Base-by-base conservation (phyloP, 2,329 filamentous ascomycete species). In the Paracoccidioides lutzii region DNA sequence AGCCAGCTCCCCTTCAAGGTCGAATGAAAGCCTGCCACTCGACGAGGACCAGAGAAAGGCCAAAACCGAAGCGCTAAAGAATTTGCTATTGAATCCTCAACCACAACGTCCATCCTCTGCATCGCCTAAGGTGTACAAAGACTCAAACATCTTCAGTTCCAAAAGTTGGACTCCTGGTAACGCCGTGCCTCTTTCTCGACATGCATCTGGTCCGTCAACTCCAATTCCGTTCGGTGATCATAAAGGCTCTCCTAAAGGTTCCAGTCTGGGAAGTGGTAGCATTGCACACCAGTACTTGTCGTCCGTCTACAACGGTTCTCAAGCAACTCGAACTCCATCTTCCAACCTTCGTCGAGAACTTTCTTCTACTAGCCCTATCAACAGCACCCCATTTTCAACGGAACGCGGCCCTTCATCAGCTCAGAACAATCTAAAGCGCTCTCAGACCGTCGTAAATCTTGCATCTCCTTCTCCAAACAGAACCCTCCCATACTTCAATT, bases 41-140 rank as follows among this genome's bases (percentile, higher is more conserved):
- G 64, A 67, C 48, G 73, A 75, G 57, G 65, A 67, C 15, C 66
- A 75, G 56, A 69, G 69, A 55, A 71, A 66, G 55, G 66, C 68
- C 9, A 76, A 76, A 59, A 72, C 69, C 0, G 69, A 72, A 56
- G 73, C 73, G 45, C 57, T 77, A 57, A 77, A 76, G 63, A 68
- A 70, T 56, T 58, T 76, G 28, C 61, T 77, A 30, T 65, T 75
- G 53, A 76, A 75, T 53, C 71, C 71, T 40, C 67, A 63, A 33
- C 68, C 68, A 7, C 71, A 70, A 55, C 66, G 65, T 38, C 65
- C 67, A 22, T 67, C 65, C 10, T 69, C 65, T 46, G 65, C 65
- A 49, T 68, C 66, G 49, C 64, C 62, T 52, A 64, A 62, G 44
- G 58, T 56, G 53, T 61, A 52, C 55, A 61, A 60, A 33, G 59